A percentile compares a stretch with the other conserved stretches of the same genome.
Conservation (phyloP, 1,139 yeast genomes). For the Candida sojae region DNA sequence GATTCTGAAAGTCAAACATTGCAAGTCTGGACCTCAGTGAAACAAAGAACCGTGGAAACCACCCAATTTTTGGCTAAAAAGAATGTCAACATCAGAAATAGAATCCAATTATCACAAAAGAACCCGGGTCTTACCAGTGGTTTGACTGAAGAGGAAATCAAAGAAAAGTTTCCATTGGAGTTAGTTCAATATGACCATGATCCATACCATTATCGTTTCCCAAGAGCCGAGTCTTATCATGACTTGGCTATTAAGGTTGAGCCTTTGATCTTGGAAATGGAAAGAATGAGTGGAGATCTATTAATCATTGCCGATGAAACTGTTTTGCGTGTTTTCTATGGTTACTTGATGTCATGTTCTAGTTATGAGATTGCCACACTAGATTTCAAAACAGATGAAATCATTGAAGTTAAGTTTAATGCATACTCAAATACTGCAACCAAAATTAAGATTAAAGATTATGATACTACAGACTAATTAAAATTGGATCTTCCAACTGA, state of each 20-base stretch:
- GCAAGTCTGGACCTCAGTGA: slow-evolving; percentile 90
- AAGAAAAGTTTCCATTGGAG: slow-evolving; percentile 65
- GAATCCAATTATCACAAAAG: slow-evolving; percentile 82
- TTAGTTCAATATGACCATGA: slow-evolving; percentile 65
- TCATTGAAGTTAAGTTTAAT: slow-evolving; percentile 84
- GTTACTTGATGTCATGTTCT: slow-evolving; percentile 90
- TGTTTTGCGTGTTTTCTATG: slow-evolving; percentile 83
- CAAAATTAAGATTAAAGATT: slow-evolving; percentile 36
- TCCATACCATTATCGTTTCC: slow-evolving; percentile 91
- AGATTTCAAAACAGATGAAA: slow-evolving; percentile 75
- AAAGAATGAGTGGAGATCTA: slow-evolving; percentile 84
- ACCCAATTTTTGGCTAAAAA: slow-evolving; percentile 64
- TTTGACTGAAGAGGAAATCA: slow-evolving; percentile 60
- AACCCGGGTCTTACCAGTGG: slow-evolving; percentile 90
- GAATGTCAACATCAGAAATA: slow-evolving; percentile 64
- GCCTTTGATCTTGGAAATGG: slow-evolving; percentile 90
- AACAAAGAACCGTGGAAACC: slow-evolving; percentile 80
- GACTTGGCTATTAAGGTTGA: slow-evolving; percentile 94
- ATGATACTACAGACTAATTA: slow-evolving; percentile 3
- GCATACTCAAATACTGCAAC: slow-evolving; percentile 81
- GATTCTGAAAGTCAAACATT: slow-evolving; percentile 53
- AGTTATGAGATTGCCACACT: slow-evolving; percentile 82
- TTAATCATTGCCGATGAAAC: slow-evolving; percentile 93
- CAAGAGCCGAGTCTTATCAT: slow-evolving; percentile 93
- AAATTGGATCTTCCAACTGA: too few species aligned